phyloP scores from a whole-genome alignment of 495 filamentous ascomycete genomes.

The Penicillium cinerascens region DNA sequence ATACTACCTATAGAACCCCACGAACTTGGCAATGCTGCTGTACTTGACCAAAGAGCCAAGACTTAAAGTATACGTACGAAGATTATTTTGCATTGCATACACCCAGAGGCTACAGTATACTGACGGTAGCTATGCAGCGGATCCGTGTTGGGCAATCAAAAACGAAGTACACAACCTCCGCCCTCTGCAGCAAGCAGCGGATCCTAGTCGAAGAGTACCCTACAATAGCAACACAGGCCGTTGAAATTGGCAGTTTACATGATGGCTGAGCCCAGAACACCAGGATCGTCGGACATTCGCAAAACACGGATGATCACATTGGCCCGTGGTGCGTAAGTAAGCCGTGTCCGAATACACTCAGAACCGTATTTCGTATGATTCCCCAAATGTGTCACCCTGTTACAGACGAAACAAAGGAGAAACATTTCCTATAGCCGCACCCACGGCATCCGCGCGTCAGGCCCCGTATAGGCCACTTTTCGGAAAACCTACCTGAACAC shows the following conservation, averaged over 20 bases:
- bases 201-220: not conserved
- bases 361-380: not conserved
- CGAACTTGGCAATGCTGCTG: constrained; percentile 6
- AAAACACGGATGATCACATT: not conserved
- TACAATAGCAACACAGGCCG: constrained; percentile 4
- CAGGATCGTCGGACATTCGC: constrained; percentile 10
- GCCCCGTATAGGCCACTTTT: not conserved
- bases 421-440: not conserved
- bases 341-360: constrained; percentile 1
- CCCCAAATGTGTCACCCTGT: not conserved
- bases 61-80: not conserved
- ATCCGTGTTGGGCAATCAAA: constrained; percentile 1
- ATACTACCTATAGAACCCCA: not conserved
- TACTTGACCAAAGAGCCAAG: constrained; percentile 5
- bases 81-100: not conserved
- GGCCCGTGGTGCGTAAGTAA: not conserved
- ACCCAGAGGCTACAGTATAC: not conserved
- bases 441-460: not conserved
- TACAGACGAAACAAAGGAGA: not conserved
- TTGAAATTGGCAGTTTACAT: not conserved
- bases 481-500: constrained; percentile 10
- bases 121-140: not conserved
- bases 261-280: not conserved
- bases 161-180: not conserved
- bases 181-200: not conserved